Evolutionary conservation across 2,329 filamentous ascomycete species (phyloP), one percentile per base, ranked within the genome.

Genomic region (Aspergillus sp.): DNA sequence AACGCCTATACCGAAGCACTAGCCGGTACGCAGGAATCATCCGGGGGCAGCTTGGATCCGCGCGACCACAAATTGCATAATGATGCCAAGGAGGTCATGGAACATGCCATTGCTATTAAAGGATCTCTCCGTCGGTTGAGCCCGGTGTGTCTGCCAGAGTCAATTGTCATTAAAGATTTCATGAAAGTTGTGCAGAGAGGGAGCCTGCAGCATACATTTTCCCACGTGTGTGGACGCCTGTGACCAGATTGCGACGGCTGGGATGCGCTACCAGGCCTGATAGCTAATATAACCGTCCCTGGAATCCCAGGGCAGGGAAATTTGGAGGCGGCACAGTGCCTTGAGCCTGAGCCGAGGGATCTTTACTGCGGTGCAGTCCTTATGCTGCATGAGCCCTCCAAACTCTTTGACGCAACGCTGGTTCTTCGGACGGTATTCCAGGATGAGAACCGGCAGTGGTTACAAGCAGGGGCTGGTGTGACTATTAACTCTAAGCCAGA

Each of bases 341-440:
- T 65, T 2, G 63, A 65, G 46, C 4, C 31, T 10, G 18, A 54
- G 10, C 53, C 63, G 1, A 46, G 63, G 12, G 63, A 65, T 31
- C 59, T 65, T 36, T 65, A 65, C 26, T 61, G 54, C 0, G 63
- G 63, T 1, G 63, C 63, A 2, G 63, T 63, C 6, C 20, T 65
- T 9, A 57, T 65, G 58, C 22, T 63, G 12, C 58, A 63, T 29
- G 7, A 31, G 1, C 18, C 50, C 18, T 42, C 22, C 22, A 22
- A 4, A 22, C 22, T 52, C 6, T 46, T 62, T 11, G 63, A 65
- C 6, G 63, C 61, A 14, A 51, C 63, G 10, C 58, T 65, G 1
- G 63, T 65, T 5, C 57, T 65, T 20, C 57, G 63, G 9, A 65
- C 52, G 10, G 61, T 63, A 4, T 65, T 63, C 26, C 61, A 65